Evolutionary conservation across 148 eudicot genomes (phyloP).

Genomic region (Arbutus unedo): DNA sequence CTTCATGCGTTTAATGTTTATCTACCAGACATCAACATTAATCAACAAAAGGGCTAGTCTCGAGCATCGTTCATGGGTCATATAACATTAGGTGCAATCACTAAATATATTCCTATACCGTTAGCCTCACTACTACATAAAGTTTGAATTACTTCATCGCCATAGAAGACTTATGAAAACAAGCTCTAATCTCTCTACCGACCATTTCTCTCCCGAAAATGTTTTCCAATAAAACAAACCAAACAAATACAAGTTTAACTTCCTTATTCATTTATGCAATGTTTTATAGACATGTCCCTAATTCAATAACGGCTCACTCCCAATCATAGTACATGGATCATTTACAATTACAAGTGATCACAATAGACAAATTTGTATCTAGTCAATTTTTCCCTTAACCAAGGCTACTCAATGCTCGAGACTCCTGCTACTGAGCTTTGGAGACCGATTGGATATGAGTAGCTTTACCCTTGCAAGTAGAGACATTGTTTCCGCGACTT

Average conservation of each 20-base stretch:
- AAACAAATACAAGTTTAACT: background rate
- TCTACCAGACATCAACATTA: no score
- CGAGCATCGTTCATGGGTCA: no score
- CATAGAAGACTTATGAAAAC: no score
- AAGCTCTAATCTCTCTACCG: background rate
- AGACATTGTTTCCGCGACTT: no score
- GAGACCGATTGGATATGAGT: no score
- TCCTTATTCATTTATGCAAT: background rate
- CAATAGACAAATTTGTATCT: background rate
- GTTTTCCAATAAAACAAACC: background rate
- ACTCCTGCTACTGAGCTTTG: no score
- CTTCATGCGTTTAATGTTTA: no score
- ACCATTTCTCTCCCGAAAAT: background rate
- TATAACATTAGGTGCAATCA: no score
- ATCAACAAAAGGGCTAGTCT: no score
- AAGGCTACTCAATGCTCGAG: no score
- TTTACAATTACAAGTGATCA: background rate
- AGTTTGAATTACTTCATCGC: background rate
- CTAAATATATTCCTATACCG: no score
- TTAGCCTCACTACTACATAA: background rate
- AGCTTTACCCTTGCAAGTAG: no score
- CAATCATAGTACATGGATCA: background rate
- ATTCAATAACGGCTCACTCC: background rate
- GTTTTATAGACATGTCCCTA: background rate
- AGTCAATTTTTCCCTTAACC: background rate